A percentile compares a stretch with the other conserved stretches of the same genome.
phyloP scores from a whole-genome alignment of 2,329 filamentous ascomycete species.

The Penicillium sp. region DNA sequence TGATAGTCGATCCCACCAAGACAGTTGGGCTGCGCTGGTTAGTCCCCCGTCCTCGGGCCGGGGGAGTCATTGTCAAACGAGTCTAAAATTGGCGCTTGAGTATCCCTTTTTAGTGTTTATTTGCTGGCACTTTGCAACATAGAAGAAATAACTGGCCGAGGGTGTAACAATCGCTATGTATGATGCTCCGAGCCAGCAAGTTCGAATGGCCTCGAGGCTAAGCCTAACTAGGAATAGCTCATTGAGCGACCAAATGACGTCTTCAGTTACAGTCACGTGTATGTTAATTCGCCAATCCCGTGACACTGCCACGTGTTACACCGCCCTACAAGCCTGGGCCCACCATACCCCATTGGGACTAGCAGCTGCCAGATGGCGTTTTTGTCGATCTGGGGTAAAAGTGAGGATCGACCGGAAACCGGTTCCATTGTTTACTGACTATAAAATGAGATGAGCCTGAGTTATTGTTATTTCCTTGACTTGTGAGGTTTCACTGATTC shows the following conservation, averaged over 20 bases:
- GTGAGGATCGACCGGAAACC: constrained; percentile 3
- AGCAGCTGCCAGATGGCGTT: background rate
- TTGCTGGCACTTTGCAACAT: background rate
- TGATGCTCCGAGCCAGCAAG: constrained; percentile 9
- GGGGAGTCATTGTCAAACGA: constrained; percentile 26
- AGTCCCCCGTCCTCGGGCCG: constrained; percentile 29
- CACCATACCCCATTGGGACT: background rate
- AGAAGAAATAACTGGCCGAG: background rate
- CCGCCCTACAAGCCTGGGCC: background rate
- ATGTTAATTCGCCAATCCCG: background rate
- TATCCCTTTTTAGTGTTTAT: background rate
- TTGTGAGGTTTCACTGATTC: background rate
- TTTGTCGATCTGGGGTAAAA: constrained; percentile 24
- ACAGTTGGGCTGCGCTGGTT: constrained; percentile 46
- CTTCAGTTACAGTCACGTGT: constrained; percentile 1
- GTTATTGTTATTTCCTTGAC: too few species aligned
- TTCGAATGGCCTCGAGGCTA: constrained; percentile 1
- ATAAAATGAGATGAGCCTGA: background rate
- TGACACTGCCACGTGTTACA: constrained; percentile 19
- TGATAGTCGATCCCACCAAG: constrained; percentile 32
- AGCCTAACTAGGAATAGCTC: constrained; percentile 5
- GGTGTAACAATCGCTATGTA: background rate
- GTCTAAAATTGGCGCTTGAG: background rate
- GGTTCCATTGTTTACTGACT: background rate
- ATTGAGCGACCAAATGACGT: constrained; percentile 1